Evolutionary conservation across 805 yeast genomes (phyloP), one percentile per base, ranked within the genome.

Genomic region (Lipomyces mesembrius): DNA sequence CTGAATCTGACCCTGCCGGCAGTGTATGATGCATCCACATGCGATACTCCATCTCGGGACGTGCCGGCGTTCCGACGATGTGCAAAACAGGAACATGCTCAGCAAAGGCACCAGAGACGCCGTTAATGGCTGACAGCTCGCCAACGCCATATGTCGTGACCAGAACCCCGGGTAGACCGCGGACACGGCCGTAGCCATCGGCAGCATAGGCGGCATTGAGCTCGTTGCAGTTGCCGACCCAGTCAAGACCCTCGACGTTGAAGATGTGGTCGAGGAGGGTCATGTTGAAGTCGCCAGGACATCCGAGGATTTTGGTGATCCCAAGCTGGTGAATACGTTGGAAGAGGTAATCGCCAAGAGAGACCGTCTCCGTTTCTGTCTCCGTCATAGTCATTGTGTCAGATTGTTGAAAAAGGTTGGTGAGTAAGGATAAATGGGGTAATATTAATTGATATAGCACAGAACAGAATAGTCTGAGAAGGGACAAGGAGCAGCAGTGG

Each of bases 161-260:
- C 53, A 86, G 77, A 25, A 87, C 92, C 62, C 92, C 91, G 6
- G 90, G 83, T n/a, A 85, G 83, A 59, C 83, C 81, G 35, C 87
- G 82, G 55, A 81, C 80, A 68, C 94, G 83, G 22, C 95, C 86
- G 74, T 91, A 93, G 4, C 97, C 98, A 77, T 93, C 97, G 7
- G 94, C 93, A 5, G 95, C 87, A 76, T 93, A 92, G 8, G 96
- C 95, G 2, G 95, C 88, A 75, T 92, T 93, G 70, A 92, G 82
- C 79, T 92, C 98, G 75, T 92, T 92, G 80, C 97, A 91, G 67
- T 87, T 86, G 29, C 97, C 97, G 59, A 90, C 82, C 91, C 96
- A 92, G 61, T 83, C 78, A 72, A 87, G 74, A 11, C 80, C 81
- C 5, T 83, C 80, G 56, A 76, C 78, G 34, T 72, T 71, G 72